phyloP scores from a whole-genome alignment of 1,139 yeast genomes.

The Spathaspora sp. region DNA sequence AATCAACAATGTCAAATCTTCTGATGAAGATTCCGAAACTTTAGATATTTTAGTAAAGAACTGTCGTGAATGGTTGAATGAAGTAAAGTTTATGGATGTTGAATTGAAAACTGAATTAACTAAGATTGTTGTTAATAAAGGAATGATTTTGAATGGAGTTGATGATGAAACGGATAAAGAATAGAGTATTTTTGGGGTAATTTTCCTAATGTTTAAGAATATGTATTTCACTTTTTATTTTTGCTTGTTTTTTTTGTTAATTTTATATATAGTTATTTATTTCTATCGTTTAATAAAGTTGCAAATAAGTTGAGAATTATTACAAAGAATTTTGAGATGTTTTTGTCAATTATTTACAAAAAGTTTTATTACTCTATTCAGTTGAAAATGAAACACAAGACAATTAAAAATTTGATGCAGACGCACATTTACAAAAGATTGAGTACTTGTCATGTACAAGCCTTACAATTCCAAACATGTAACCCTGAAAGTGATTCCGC shows the following conservation, averaged over 20 bases:
- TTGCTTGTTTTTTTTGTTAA: not conserved
- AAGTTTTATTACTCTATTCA: no score
- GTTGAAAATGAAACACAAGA: no score
- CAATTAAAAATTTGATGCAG: no score
- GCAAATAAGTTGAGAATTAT: no score
- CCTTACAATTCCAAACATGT: no score
- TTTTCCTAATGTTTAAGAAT: not conserved
- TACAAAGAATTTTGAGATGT: no score
- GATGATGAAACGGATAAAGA: conserved; percentile 8
- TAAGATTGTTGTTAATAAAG: conserved; percentile 33
- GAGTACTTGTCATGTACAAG: no score
- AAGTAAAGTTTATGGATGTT: conserved; percentile 22
- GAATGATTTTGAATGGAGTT: conserved; percentile 34
- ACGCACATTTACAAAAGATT: no score
- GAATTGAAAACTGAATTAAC: conserved; percentile 29
- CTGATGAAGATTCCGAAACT: conserved; percentile 19
- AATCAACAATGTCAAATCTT: conserved; percentile 23
- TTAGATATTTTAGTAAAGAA: conserved; percentile 31
- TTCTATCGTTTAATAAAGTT: not conserved
- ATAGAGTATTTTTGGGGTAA: not conserved
- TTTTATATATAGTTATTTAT: not conserved
- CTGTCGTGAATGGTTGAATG: conserved; percentile 34
- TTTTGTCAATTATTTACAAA: no score
- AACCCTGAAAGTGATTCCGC: no score
- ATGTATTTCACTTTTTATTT: not conserved